Percentiles rank a stretch among this genome's conserved stretches.
Evolutionary conservation across 176 grass and related monocot genomes (phyloP).

Genomic region (Avena eriantha): DNA sequence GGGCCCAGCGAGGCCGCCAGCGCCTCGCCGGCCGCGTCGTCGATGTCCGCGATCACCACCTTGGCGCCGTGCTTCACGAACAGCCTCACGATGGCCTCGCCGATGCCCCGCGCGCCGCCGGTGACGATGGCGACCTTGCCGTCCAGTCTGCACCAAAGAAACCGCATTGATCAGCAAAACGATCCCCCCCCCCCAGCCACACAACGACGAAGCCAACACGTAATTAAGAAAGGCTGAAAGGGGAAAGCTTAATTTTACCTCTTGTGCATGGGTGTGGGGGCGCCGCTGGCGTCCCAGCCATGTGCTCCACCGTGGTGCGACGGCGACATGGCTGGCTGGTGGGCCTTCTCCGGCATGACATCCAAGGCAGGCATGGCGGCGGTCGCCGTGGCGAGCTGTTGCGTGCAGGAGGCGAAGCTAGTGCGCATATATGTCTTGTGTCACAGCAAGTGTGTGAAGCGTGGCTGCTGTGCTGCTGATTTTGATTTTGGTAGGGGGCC

Average conservation of each 20-base stretch:
- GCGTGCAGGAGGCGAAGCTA: constrained; percentile 40
- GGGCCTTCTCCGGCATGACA: constrained; percentile 50
- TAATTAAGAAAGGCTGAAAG: background rate
- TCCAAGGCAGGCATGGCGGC: constrained; percentile 63
- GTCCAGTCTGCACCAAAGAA: constrained; percentile 54
- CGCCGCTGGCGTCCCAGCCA: constrained; percentile 60
- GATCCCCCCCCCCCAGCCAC: background rate
- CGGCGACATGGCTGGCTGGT: constrained; percentile 49
- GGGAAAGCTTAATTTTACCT: constrained; percentile 39
- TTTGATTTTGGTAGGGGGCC: background rate
- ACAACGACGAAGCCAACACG: too few relatives aligned
- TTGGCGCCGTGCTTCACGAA: constrained; percentile 75
- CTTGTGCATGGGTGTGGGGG: constrained; percentile 70
- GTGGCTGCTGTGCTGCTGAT: constrained; percentile 7
- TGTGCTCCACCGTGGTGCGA: constrained; percentile 40
- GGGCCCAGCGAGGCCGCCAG: constrained; percentile 62
- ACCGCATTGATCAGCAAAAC: background rate
- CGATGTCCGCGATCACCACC: constrained; percentile 86
- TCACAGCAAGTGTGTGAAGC: constrained; percentile 11
- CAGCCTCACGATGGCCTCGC: constrained; percentile 74
- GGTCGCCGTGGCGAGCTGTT: constrained; percentile 27
- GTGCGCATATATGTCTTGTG: constrained; percentile 20
- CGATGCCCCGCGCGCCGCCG: constrained; percentile 83
- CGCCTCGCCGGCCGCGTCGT: constrained; percentile 50
- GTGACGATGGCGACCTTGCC: constrained; percentile 93